Evolutionary conservation across 495 filamentous ascomycete species (phyloP).

Genomic region (Lasiosphaeria ovina): DNA sequence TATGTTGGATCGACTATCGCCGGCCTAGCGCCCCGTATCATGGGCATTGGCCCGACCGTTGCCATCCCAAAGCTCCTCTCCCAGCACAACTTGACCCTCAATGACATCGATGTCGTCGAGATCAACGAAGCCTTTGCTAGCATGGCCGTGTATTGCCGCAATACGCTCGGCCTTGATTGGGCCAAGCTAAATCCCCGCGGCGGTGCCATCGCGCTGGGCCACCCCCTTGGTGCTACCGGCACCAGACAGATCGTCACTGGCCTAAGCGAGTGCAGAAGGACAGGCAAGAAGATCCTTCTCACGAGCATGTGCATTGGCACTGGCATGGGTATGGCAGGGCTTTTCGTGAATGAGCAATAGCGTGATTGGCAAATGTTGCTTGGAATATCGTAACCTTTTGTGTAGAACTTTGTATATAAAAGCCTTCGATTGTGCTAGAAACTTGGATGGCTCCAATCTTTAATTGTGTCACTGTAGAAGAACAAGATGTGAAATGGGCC

Average conservation of each 20-base stretch:
- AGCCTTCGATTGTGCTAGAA: too few species aligned
- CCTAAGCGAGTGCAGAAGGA: conserved; percentile 74
- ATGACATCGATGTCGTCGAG: conserved; percentile 87
- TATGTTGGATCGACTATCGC: conserved; percentile 90
- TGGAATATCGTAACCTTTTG: too few species aligned
- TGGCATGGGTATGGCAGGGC: conserved; percentile 77
- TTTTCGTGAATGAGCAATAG: conserved; percentile 77
- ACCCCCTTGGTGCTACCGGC: conserved; percentile 80
- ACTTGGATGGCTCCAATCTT: too few species aligned
- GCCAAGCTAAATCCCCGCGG: conserved; percentile 88
- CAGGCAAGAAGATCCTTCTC: conserved; percentile 78
- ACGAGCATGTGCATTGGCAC: conserved; percentile 89
- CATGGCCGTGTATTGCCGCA: conserved; percentile 92
- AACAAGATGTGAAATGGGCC: too few species aligned
- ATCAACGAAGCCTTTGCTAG: conserved; percentile 97
- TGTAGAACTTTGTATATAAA: too few species aligned
- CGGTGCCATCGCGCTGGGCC: conserved; percentile 75
- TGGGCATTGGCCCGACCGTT: conserved; percentile 93
- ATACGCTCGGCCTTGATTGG: conserved; percentile 72
- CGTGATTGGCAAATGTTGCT: too few species aligned
- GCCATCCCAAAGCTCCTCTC: conserved; percentile 91
- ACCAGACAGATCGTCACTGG: conserved; percentile 79
- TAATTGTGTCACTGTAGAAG: too few species aligned
- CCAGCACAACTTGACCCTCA: conserved; percentile 74
- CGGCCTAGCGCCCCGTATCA: conserved; percentile 86